Percentiles rank a stretch among this genome's conserved stretches.
phyloP scores from a whole-genome alignment of 352 stramenopile genomes.

The Globisporangium spiculum region DNA sequence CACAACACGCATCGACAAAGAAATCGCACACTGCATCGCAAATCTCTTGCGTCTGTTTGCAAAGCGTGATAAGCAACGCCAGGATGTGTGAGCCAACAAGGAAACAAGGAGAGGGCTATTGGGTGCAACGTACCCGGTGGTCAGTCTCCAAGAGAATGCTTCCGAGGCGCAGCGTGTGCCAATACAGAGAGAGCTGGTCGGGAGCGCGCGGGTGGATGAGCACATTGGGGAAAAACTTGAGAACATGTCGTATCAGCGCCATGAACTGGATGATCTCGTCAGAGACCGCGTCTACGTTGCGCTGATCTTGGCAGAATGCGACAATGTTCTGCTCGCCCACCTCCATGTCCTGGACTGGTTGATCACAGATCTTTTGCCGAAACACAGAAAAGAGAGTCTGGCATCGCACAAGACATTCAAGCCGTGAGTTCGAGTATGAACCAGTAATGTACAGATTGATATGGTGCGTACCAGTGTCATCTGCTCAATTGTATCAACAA shows the following conservation, averaged over 20 bases:
- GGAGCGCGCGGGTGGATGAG: constrained; percentile 24
- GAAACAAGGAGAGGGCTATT: neutral
- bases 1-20: constrained; percentile 43
- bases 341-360: constrained; percentile 15
- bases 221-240: constrained; percentile 42
- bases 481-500: constrained; percentile 24
- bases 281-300: constrained; percentile 36
- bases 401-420: neutral
- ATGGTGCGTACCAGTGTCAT: constrained; percentile 21
- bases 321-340: constrained; percentile 30
- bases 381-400: constrained; percentile 38
- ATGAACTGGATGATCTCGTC: constrained; percentile 57
- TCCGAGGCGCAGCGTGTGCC: constrained; percentile 39
- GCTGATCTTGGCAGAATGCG: constrained; percentile 28
- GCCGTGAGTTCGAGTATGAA: neutral
- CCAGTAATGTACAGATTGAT: neutral
- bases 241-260: constrained; percentile 31
- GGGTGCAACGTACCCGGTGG: constrained; percentile 39
- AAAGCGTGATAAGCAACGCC: no score
- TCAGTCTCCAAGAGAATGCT: constrained; percentile 51
- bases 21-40: constrained; percentile 65
- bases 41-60: constrained; percentile 50
- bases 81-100: neutral
- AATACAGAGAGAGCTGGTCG: constrained; percentile 33
- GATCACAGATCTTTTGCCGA: constrained; percentile 44